Evolutionary conservation across 495 filamentous ascomycete genomes (phyloP), one percentile per base, ranked within the genome.

Genomic region (Letharia lupina): DNA sequence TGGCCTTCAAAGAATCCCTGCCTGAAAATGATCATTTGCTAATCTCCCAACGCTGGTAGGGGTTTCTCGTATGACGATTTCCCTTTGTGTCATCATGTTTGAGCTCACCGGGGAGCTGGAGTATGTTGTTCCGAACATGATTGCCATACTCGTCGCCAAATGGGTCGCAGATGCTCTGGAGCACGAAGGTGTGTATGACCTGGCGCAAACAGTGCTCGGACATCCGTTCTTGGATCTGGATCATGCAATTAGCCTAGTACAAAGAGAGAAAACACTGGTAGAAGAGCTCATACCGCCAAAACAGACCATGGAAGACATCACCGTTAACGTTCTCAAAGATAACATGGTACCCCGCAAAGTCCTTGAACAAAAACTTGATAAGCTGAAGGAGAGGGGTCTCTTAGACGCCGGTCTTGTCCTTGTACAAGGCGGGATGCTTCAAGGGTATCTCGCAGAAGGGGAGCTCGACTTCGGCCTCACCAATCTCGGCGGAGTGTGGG

Each of bases 11-110:
- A 18, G 3, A 31, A 35, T 6, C 15, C 15, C 5, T 56, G 13
- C 52, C 28, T 10, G 0, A 6, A 35, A 18, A 18, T 0, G 1
- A 56, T 10, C n/a, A 8, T 56, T 8, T 56, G 31, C 52, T 56
- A 13, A 56, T 37, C 15, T 35, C 52, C 28, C 16, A n/a, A 56
- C 7, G 18, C 15, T 56, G 31, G 11, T 18, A 56, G 82, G 82
- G 44, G 80, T 84, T 4, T 81, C 77, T n/a, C 71, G 82, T 50
- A 85, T 85, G 82, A 85, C 83, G 7, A 80, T 85, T 35, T 81
- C 78, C 20, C 78, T 85, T 47, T 78, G 78, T 33, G 82, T 85
- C 45, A 81, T 85, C 75, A 84, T 85, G 82, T 84, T 85, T 67
- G 83, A 84, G 66, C 71, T 78, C 23, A 79, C 77, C 20, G 76